Conservation (phyloP, 1,284 basidiomycete species). For the Ceratobasidium sp. region DNA sequence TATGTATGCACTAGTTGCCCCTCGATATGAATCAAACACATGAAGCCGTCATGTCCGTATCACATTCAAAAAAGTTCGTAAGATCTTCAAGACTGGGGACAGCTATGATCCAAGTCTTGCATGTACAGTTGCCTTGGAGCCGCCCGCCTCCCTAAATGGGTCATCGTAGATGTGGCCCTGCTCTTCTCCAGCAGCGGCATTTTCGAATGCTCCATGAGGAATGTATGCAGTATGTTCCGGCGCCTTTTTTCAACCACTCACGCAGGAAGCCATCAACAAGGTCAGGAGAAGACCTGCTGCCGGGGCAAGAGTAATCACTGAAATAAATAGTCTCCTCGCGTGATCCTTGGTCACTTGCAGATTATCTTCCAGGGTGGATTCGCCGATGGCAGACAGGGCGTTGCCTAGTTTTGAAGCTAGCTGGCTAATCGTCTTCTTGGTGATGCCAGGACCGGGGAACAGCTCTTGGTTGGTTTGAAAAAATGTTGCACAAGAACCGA, state of each 20-base stretch:
- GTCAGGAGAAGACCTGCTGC: neutral
- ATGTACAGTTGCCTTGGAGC: no score
- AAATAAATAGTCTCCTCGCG: neutral
- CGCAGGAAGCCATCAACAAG: neutral
- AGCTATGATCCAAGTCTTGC: no score
- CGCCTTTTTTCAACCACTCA: neutral
- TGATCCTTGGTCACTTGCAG: neutral
- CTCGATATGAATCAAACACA: no score
- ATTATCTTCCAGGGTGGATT: neutral
- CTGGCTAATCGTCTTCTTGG: neutral
- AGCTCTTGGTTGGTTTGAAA: slow-evolving; percentile 8
- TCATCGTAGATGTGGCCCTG: slow-evolving; percentile 10
- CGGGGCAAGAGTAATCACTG: neutral
- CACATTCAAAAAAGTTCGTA: no score
- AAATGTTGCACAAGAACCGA: neutral
- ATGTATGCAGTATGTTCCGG: neutral
- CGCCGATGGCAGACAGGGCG: neutral
- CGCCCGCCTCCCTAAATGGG: no score
- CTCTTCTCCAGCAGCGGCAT: neutral
- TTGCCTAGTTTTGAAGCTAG: neutral
- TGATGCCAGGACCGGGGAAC: no score
- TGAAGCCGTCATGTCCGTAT: no score
- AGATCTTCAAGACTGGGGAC: no score
- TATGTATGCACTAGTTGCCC: no score
- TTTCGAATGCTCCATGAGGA: neutral